phyloP scores from a whole-genome alignment of 805 yeast species.

The Candida arabinofermentans region DNA sequence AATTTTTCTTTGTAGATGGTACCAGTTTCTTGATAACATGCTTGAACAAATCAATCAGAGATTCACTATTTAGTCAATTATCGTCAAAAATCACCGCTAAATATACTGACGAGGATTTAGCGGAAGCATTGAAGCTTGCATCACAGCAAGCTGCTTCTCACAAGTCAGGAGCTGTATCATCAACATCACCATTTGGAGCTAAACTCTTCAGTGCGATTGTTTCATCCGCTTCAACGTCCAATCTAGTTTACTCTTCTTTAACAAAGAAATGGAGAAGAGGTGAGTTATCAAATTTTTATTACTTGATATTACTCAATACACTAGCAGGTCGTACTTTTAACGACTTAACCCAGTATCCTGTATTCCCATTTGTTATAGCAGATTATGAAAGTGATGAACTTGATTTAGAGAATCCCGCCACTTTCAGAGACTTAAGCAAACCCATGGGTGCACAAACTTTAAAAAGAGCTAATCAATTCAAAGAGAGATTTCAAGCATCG shows the following conservation, averaged over 20 bases:
- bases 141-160: conserved; percentile 27
- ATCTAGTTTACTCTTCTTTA: conserved; percentile 37
- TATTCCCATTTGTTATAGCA: conserved; percentile 88
- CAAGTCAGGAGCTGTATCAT: conserved; percentile 8
- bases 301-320: conserved; percentile 74
- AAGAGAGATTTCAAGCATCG: conserved; percentile 70
- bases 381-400: conserved; percentile 70
- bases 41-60: conserved; percentile 47
- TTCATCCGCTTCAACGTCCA: conserved; percentile 27
- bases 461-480: conserved; percentile 57
- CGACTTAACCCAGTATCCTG: conserved; percentile 86
- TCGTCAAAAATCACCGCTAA: conserved; percentile 45
- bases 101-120: conserved; percentile 51
- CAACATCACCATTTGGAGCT: conserved; percentile 29
- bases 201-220: conserved; percentile 37
- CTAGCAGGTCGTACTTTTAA: conserved; percentile 87
- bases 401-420: conserved; percentile 57
- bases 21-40: conserved; percentile 68
- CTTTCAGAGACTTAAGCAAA: conserved; percentile 72
- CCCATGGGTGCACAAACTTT: conserved; percentile 89
- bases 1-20: conserved; percentile 71
- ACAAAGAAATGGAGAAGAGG: conserved; percentile 76
- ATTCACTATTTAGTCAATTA: conserved; percentile 48
- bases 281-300: conserved; percentile 77
- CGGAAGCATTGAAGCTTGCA: conserved; percentile 49